Evolutionary conservation across 192 early-diverging fungal genomes (phyloP), one percentile per base, ranked within the genome.

Genomic region (Rhizophagus prolifer): DNA sequence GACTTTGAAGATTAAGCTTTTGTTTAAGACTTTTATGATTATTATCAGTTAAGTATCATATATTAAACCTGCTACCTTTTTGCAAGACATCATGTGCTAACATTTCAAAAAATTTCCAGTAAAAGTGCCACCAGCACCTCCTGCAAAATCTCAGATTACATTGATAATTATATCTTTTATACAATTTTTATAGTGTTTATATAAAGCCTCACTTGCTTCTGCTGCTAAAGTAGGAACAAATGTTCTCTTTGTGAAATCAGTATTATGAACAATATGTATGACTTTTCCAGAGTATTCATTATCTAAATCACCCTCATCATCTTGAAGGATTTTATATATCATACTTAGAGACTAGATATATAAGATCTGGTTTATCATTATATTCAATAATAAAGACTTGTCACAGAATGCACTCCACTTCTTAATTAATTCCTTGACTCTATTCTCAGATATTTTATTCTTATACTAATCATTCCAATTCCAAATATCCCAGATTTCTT

Each of bases 391-490:
- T 9, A 59, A 72, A 72, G 47, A 58, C 16, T 58, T n/a, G 13
- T 58, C 50, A 7, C 25, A 2, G 54, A 50, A 72, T 59, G 58
- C 54, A 72, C 14, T 21, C 70, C 70, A 72, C 19, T 5, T n/a
- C 70, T 19, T n/a, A 28, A 72, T 72, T 23, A 72, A 58, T 44
- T 58, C 54, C 19, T 58, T 72, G 70, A 72, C 70, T 72, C 70
- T 13, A 36, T 0, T 31, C 54, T 72, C 70, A 72, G 70, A 13
- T 58, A 72, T 36, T 41, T 36, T 47, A 59, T 72, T 16, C 50
- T 72, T 72, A n/a, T 72, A 72, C 9, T 59, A 2, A 58, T 19
- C 30, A 72, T 72, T 72, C 70, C 59, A 61, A 25, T 26, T 61
- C n/a, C 67, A 69, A 69, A 69, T 14, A 19, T 12, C 7, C 64